Evolutionary conservation across 306 rosid species (phyloP), one percentile per base, ranked within the genome.

Genomic region (Glycine latifolia): DNA sequence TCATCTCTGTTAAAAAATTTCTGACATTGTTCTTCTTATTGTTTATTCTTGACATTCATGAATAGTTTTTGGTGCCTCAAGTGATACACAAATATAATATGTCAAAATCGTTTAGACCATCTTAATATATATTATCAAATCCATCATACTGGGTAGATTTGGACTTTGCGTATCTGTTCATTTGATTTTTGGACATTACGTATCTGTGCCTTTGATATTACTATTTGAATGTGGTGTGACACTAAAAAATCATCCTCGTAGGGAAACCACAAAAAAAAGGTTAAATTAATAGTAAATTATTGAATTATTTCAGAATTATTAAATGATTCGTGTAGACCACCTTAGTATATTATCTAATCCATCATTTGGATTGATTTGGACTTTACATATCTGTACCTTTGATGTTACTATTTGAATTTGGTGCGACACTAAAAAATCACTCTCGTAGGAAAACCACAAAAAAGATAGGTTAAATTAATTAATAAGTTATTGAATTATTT

Each of bases 361-460:
- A 67, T 16, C 72, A 39, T 16, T 43, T 67, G 72, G 54, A 67
- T 67, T 44, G 73, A 67, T 67, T 67, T 44, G 54, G 73, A 67
- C 73, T 44, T 67, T 15, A 67, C 54, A 8, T 43, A 43, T 67
- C 5, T 66, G 31, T n/a, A 13, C 13, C 50, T 41, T 39, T 66
- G 33, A 41, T 67, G 10, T 67, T 66, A 41, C 53, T 9, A 8
- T 67, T 46, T 15, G 53, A 43, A 41, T 67, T 20, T 43, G 53
- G 13, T 67, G 71, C 8, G 54, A 16, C 54, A 44, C 54, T 15
- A 15, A 44, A 67, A 67, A 43, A 16, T 15, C 13, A 43, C 10
- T 50, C 50, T 35, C 5, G 2, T 4, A 4, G 67, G 39, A 4
- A 60, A 60, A 60, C n/a, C 67, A 26, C 67, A 10, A 60, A 8